phyloP scores from a whole-genome alignment of 2,329 filamentous ascomycete species.

The Fonsecaea erecta region DNA sequence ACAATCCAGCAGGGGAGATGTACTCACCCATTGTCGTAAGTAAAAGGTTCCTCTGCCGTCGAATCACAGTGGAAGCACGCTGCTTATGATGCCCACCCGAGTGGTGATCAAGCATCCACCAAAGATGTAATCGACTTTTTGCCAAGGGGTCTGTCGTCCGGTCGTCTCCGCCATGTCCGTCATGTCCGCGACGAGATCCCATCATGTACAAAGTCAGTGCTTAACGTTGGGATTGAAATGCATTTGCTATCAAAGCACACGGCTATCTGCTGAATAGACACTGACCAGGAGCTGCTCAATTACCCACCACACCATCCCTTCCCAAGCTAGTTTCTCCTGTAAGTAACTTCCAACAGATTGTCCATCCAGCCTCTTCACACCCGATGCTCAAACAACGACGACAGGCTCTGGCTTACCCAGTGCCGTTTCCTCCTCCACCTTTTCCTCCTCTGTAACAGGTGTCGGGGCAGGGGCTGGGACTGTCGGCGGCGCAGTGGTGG shows the following conservation, averaged over 20 bases:
- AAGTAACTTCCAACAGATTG: neutral
- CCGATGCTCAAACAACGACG: constrained; percentile 5
- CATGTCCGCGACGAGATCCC: neutral
- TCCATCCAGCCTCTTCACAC: neutral
- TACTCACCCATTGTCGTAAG: too few relatives aligned
- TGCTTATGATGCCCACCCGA: neutral
- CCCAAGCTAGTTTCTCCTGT: neutral
- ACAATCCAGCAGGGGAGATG: neutral
- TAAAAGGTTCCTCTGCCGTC: neutral
- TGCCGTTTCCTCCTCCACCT: neutral
- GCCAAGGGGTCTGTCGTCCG: neutral
- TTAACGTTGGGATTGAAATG: neutral
- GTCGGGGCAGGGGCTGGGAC: neutral
- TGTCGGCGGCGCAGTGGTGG: neutral
- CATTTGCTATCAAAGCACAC: neutral
- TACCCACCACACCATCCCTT: neutral
- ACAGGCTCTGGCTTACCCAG: constrained; percentile 1
- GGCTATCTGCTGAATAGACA: neutral
- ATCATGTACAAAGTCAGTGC: neutral
- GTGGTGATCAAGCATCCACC: too few relatives aligned
- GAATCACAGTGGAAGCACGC: constrained; percentile 7
- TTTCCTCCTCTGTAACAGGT: neutral
- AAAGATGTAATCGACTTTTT: neutral
- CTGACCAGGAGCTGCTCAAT: neutral
- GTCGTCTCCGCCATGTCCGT: neutral